Evolutionary conservation across 2,329 filamentous ascomycete genomes (phyloP).

Genomic region (Apiospora rasikravindrae): DNA sequence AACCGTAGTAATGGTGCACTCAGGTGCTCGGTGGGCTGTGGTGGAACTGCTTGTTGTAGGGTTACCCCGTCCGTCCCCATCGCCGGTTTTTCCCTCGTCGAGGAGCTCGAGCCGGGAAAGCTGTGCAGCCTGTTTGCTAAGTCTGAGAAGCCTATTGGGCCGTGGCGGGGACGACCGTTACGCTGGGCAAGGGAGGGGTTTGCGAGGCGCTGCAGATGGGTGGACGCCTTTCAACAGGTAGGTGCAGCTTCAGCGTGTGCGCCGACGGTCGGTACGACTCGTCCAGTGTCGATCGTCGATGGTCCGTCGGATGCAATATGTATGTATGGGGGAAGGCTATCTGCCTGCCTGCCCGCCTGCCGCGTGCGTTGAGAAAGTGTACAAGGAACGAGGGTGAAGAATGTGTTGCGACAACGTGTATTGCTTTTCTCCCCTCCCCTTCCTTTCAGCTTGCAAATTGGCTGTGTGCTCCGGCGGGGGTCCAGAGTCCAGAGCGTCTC

Average conservation of each 20-base stretch:
- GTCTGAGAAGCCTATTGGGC: slow-evolving; percentile 12
- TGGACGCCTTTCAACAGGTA: slow-evolving; percentile 9
- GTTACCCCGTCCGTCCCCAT: slow-evolving; percentile 13
- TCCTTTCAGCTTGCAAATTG: slow-evolving; percentile 3
- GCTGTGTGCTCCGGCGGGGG: not conserved
- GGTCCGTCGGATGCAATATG: slow-evolving; percentile 3
- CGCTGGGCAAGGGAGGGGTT: slow-evolving; percentile 15
- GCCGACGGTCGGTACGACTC: slow-evolving; percentile 6
- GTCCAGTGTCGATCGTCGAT: slow-evolving; percentile 17
- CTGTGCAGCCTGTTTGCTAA: slow-evolving; percentile 6
- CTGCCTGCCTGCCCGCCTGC: not conserved
- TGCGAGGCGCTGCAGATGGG: slow-evolving; percentile 19
- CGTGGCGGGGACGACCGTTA: slow-evolving; percentile 13
- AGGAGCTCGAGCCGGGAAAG: slow-evolving; percentile 12
- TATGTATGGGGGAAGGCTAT: slow-evolving; percentile 15
- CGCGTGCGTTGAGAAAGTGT: not conserved
- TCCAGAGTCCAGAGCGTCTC: not conserved
- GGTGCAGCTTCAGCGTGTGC: slow-evolving; percentile 16
- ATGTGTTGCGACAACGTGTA: not conserved
- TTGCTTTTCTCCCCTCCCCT: not conserved
- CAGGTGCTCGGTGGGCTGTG: not conserved
- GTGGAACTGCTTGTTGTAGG: slow-evolving; percentile 7
- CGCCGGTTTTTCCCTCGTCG: not conserved
- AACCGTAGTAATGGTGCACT: not conserved
- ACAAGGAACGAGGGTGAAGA: not conserved